These are phyloP conservation scores for Cyberlindnera americana DNA, from an alignment of 805 yeast species.

Conservation along the genomic window DNA sequence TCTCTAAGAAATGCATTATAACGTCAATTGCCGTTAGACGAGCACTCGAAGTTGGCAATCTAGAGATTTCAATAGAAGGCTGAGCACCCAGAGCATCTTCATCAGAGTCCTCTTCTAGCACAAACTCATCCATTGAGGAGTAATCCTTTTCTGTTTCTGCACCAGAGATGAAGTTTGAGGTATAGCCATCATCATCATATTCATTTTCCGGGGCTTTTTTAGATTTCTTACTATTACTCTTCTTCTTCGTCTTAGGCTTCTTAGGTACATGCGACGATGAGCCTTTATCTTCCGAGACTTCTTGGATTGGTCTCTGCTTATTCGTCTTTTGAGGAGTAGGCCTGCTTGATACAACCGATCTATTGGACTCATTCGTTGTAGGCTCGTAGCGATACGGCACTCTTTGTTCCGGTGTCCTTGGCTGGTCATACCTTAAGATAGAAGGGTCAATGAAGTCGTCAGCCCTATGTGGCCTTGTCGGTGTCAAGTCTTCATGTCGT, in stretches of 20 bases:
- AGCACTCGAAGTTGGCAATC: constrained; percentile 18
- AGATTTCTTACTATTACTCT: not conserved
- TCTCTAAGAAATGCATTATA: constrained; percentile 14
- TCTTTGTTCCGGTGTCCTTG: constrained; percentile 6
- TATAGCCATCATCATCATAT: not conserved
- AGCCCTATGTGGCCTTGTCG: not conserved
- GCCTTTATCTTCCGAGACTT: too few species aligned
- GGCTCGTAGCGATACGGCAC: constrained; percentile 10
- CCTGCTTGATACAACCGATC: constrained; percentile 13
- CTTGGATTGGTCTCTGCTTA: too few species aligned
- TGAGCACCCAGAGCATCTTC: constrained; percentile 4
- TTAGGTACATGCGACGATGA: too few species aligned
- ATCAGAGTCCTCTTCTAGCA: constrained; percentile 6
- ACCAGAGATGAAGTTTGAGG: not conserved
- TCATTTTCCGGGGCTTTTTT: constrained; percentile 1
- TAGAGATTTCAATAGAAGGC: constrained; percentile 24
- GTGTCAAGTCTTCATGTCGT: not conserved
- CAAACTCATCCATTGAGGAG: constrained; percentile 8
- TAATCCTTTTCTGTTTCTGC: constrained; percentile 1
- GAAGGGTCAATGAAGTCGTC: constrained; percentile 4
- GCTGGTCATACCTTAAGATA: not conserved
- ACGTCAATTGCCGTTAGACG: constrained; percentile 23
- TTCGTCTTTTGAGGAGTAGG: constrained; percentile 10
- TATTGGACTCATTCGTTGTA: constrained; percentile 8
- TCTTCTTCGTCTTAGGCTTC: not conserved